Evolutionary conservation across 305 asterid species (phyloP), one percentile per base, ranked within the genome.

Genomic region (Fraxinus nigra): DNA sequence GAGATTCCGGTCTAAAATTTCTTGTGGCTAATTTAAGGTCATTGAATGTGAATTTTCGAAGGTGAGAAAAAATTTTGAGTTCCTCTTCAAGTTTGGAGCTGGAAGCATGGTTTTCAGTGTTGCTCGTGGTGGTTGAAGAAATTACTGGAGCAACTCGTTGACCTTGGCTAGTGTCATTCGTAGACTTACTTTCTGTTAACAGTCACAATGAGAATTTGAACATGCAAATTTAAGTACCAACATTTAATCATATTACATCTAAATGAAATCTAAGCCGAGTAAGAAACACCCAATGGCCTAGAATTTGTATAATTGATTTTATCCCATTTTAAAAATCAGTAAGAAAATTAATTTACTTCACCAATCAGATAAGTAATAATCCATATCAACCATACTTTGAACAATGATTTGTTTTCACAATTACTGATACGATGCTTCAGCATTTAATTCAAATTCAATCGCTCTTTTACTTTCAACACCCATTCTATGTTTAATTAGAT

Each of bases 1-100:
- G 96, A n/a, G 98, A 93, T 70, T 95, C 98, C 10, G 97, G 98
- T 84, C 98, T 91, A 78, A 95, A 95, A 77, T 93, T 93, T 85
- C 98, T 90, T 6, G 98, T 95, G 75, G 98, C 98, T 74, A 86
- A 78, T 86, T 95, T 95, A 82, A 95, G 92, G 87, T 93, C 98
- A 20, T 91, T 95, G 84, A 95, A 43, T 43, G 54, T 43, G 54
- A 43, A 43, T 43, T 43, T 43, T 43, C 54, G 54, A 43, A 43
- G 54, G n/a, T 43, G 54, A 11, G 54, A 43, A 43, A 43, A 43
- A 11, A 11, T 3, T 43, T 43, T 43, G 16, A 43, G 54, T 43
- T 43, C 54, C n/a, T 43, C 54, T 11, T 43, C 54, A 43, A 43
- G n/a, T 43, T 43, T 43, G 85, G 97, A 81, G 76, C 90, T 89